Percentiles rank a stretch among this genome's conserved stretches.
Evolutionary conservation across 768 basidiomycete species (phyloP).

Genomic region (Pilatotrama ljubarskyi): DNA sequence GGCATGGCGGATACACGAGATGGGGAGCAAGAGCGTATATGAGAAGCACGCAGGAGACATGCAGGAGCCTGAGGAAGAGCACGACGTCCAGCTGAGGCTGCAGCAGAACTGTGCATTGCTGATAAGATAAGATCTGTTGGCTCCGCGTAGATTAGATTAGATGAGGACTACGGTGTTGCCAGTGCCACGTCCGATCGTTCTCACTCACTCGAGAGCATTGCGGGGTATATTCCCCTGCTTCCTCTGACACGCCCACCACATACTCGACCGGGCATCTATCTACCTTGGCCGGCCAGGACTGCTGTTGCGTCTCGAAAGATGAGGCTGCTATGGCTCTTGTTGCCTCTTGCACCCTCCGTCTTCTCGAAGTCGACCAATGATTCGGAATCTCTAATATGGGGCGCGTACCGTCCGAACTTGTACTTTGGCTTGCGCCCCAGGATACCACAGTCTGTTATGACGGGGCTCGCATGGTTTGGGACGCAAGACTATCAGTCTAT

Average conservation of each 20-base stretch:
- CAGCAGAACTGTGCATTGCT: too few relatives aligned
- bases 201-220: neutral
- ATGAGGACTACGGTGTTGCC: neutral
- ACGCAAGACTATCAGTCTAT: constrained; percentile 80
- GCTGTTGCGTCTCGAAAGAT: constrained; percentile 29
- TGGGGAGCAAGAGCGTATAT: neutral
- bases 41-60: neutral
- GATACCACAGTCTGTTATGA: constrained; percentile 86
- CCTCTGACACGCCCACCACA: neutral
- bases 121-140: neutral
- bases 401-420: constrained; percentile 87
- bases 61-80: neutral
- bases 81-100: too few relatives aligned
- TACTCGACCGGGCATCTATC: neutral
- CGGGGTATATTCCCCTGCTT: neutral
- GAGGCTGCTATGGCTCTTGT: constrained; percentile 45
- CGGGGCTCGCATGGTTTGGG: constrained; percentile 93
- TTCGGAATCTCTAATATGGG: constrained; percentile 68
- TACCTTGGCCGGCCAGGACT: neutral
- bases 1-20: neutral
- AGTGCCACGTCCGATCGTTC: constrained; percentile 21
- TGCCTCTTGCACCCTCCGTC: constrained; percentile 43
- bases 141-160: constrained; percentile 5
- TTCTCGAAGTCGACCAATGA: constrained; percentile 45
- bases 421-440: constrained; percentile 91